Evolutionary conservation across 2,329 filamentous ascomycete genomes (phyloP).

Genomic region (Sporothrix mexicana): DNA sequence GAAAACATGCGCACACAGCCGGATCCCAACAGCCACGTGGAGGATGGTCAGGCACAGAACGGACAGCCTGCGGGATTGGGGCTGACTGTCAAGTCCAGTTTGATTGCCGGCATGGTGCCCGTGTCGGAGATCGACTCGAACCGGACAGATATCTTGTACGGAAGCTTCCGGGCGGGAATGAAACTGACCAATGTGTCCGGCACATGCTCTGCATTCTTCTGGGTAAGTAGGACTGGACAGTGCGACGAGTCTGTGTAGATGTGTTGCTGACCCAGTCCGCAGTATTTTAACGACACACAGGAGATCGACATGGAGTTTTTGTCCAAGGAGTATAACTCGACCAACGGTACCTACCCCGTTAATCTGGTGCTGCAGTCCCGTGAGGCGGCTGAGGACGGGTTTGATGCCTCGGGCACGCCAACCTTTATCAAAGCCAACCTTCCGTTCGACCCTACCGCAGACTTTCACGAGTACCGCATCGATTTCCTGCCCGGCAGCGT

Average conservation of each 20-base stretch:
- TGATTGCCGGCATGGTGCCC: conserved; percentile 59
- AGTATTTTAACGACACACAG: conserved; percentile 80
- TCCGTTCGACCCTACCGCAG: conserved; percentile 67
- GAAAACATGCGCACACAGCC: conserved; percentile 59
- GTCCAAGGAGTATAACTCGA: conserved; percentile 64
- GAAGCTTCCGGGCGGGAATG: conserved; percentile 71
- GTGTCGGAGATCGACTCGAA: conserved; percentile 68
- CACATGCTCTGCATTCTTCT: conserved; percentile 82
- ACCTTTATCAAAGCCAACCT: conserved; percentile 64
- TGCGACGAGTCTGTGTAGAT: too few species aligned
- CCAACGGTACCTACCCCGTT: conserved; percentile 61
- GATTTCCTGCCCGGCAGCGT: conserved; percentile 71
- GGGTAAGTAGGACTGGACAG: conserved; percentile 54
- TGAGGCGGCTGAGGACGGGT: conserved; percentile 62
- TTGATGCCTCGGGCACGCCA: conserved; percentile 64
- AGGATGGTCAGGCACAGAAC: conserved; percentile 51
- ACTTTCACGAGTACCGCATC: conserved; percentile 79
- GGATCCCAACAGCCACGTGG: conserved; percentile 50
- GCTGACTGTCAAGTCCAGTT: conserved; percentile 58
- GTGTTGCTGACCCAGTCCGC: not conserved
- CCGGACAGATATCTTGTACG: conserved; percentile 69
- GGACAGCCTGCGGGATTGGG: conserved; percentile 59
- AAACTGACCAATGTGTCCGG: conserved; percentile 65
- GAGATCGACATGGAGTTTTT: conserved; percentile 85
- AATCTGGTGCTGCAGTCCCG: conserved; percentile 78